Base-by-base conservation (phyloP, 306 rosid genomes). In the Trifolium pratense region DNA sequence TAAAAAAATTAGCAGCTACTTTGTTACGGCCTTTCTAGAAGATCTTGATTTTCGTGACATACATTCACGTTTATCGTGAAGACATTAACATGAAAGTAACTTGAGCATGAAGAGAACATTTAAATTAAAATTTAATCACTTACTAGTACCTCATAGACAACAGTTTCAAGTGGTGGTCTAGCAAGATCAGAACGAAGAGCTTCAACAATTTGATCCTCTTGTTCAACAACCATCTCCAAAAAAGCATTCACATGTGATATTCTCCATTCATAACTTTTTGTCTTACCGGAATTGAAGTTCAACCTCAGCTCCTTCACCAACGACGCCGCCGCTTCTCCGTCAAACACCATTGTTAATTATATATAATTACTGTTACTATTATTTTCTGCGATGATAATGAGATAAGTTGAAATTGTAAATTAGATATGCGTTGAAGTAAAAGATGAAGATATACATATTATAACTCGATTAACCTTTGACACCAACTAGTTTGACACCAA, bases 121-220 rank as follows among this genome's bases (percentile, higher is more conserved):
- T n/a, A 16, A 16, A 7, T 48, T 48, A 3, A 12, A 45, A 45
- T 14, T 1, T 1, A 45, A n/a, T 48, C n/a, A 48, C n/a, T n/a
- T 4, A 13, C 13, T 26, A n/a, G 18, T 36, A 64, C 98, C 98
- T 90, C 98, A 20, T 85, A 85, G 60, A 68, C 60, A 29, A 79
- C 43, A 37, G 98, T 56, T 79, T 90, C 97, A n/a, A 87, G 56
- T 0, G 83, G 87, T 1, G 96, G 96, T 68, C 71, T 90, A 13
- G 37, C 76, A 36, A 84, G 73, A 29, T 84, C 87, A 15, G 76
- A 77, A 49, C 37, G 57, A 1, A 84, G 78, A 73, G 85, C 87
- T 3, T 84, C 81, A 12, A 74, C 5, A 5, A 84, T 74, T 62
- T 58, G 52, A 0, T 81, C 60, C 56, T 84, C 83, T 21, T 76